Evolutionary conservation across 1,284 basidiomycete species (phyloP).

Genomic region (Cutaneotrichosporon sp.): DNA sequence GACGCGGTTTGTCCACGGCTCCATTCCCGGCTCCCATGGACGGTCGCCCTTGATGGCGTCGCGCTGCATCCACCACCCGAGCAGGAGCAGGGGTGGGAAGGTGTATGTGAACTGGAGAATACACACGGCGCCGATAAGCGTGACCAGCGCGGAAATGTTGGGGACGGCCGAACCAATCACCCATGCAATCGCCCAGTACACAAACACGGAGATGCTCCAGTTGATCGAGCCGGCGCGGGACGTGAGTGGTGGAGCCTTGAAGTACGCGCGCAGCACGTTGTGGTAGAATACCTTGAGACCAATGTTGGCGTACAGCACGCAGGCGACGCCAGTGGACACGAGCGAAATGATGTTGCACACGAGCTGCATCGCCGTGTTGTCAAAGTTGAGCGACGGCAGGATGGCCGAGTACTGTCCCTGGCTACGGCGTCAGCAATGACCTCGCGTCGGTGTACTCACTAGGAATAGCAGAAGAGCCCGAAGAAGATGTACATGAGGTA

Average conservation of each 20-base stretch:
- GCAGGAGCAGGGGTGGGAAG: constrained; percentile 14
- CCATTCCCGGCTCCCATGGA: constrained; percentile 17
- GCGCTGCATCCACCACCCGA: constrained; percentile 18
- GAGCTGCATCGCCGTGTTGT: constrained; percentile 49
- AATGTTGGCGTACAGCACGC: constrained; percentile 59
- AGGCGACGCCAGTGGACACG: constrained; percentile 20
- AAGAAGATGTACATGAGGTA: constrained; percentile 48
- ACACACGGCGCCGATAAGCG: constrained; percentile 51
- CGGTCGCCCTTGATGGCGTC: constrained; percentile 14
- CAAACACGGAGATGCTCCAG: constrained; percentile 37
- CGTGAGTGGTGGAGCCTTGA: constrained; percentile 56
- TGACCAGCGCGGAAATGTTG: constrained; percentile 55
- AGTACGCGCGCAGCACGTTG: constrained; percentile 51
- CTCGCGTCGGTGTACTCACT: too few species aligned
- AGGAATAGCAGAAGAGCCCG: constrained; percentile 53
- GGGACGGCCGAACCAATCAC: constrained; percentile 59
- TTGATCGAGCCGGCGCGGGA: constrained; percentile 51
- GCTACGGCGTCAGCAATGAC: constrained; percentile 27
- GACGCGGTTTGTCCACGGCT: constrained; percentile 12
- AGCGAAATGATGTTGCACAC: constrained; percentile 51
- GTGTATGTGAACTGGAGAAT: constrained; percentile 19
- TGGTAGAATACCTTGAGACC: constrained; percentile 21
- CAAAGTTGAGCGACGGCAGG: constrained; percentile 59
- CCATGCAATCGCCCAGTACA: constrained; percentile 52
- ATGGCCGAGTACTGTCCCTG: constrained; percentile 59